Conservation (phyloP, 1,284 basidiomycete species). For the Tilletia walkeri region DNA sequence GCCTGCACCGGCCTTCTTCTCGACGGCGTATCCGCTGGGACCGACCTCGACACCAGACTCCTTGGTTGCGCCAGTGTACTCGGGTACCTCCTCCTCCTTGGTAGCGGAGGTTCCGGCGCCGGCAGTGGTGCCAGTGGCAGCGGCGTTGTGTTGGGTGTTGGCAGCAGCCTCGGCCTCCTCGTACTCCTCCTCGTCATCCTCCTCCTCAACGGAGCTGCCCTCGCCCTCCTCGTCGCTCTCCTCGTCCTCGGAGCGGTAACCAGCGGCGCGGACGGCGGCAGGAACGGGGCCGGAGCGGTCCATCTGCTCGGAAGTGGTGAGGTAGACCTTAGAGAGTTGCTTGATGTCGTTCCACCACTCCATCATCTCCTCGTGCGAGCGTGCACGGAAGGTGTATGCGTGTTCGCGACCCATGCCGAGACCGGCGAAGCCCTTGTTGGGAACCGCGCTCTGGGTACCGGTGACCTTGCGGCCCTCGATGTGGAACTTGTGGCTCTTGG, state of each 20-base stretch:
- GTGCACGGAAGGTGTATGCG: conserved; percentile 86
- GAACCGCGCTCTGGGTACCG: conserved; percentile 66
- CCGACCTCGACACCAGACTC: conserved; percentile 62
- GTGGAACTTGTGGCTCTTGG: conserved; percentile 91
- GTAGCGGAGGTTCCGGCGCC: conserved; percentile 19
- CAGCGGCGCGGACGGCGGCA: conserved; percentile 83
- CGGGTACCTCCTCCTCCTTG: conserved; percentile 49
- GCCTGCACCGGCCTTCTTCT: conserved; percentile 39
- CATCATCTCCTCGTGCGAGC: conserved; percentile 96
- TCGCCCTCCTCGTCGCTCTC: conserved; percentile 69
- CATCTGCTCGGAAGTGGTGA: conserved; percentile 90
- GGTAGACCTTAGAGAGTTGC: conserved; percentile 92
- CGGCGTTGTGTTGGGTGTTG: conserved; percentile 28
- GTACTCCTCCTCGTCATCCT: conserved; percentile 58
- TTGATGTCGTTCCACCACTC: conserved; percentile 99
- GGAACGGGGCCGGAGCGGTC: conserved; percentile 89
- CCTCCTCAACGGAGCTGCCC: conserved; percentile 72
- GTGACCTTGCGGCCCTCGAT: conserved; percentile 84
- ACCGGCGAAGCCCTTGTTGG: conserved; percentile 60
- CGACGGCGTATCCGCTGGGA: conserved; percentile 70
- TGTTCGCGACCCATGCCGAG: conserved; percentile 60
- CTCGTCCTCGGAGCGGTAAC: conserved; percentile 65
- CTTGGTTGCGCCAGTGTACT: conserved; percentile 53
- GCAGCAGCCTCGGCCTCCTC: conserved; percentile 22
- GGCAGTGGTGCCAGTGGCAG: conserved; percentile 37